Conservation (phyloP, 345 rosid genomes). For the Dimocarpus longan region DNA sequence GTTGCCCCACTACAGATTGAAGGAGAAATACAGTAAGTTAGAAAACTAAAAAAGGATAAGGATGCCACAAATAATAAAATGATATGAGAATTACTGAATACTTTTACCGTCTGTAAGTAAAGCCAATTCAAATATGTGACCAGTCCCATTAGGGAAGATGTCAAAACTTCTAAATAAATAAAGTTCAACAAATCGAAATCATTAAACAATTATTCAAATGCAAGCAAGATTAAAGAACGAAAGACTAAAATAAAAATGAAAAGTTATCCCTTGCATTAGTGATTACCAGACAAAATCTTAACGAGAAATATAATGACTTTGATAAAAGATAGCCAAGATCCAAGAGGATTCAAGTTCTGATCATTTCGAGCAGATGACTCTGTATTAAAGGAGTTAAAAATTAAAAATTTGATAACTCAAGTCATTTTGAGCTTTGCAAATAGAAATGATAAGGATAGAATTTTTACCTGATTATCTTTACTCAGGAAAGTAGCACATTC, state of each 20-base stretch:
- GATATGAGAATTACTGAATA: constrained; percentile 29
- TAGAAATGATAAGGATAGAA: background rate
- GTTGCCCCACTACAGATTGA: constrained; percentile 49
- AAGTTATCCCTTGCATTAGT: background rate
- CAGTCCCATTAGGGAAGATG: constrained; percentile 27
- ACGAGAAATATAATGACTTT: constrained; percentile 57
- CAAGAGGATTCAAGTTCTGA: constrained; percentile 43
- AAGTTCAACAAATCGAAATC: constrained; percentile 48
- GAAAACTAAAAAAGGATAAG: constrained; percentile 10
- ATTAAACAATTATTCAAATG: constrained; percentile 21
- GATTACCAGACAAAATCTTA: background rate
- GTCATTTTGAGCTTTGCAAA: constrained; percentile 2
- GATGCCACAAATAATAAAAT: constrained; percentile 15
- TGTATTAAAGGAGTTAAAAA: background rate
- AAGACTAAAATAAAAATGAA: constrained; percentile 4
- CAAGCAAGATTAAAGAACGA: background rate
- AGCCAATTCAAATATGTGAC: constrained; percentile 43
- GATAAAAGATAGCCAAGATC: constrained; percentile 43
- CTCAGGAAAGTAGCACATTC: constrained; percentile 90
- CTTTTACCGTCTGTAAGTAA: constrained; percentile 49
- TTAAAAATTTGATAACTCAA: constrained; percentile 10
- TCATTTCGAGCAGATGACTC: constrained; percentile 36
- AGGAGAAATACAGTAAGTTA: constrained; percentile 16
- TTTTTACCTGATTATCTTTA: constrained; percentile 78
- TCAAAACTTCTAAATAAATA: constrained; percentile 39